Conservation (phyloP, 108 stramenopile genomes). For the Aurantiochytrium sp. region DNA sequence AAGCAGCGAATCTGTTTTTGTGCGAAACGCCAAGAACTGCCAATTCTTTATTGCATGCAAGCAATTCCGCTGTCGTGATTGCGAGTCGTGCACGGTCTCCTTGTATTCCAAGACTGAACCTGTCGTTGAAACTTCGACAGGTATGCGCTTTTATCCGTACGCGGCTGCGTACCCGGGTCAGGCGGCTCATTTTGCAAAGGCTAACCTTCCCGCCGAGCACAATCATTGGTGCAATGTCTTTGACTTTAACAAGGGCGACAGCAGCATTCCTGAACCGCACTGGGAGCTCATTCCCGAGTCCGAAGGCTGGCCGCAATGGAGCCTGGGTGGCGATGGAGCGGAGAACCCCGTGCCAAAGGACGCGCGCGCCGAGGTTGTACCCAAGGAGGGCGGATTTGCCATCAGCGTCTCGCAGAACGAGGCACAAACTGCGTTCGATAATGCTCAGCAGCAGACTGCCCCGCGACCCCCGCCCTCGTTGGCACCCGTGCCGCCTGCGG, state of each 20-base stretch:
- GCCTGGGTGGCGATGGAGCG: not conserved
- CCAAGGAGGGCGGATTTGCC: not conserved
- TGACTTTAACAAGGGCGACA: slow-evolving; percentile 64
- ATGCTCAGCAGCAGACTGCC: not conserved
- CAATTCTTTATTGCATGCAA: slow-evolving; percentile 63
- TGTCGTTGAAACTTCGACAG: slow-evolving; percentile 59
- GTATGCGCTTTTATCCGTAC: slow-evolving; percentile 41
- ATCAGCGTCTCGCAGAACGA: slow-evolving; percentile 8
- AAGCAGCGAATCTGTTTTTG: slow-evolving; percentile 61
- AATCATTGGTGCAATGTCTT: slow-evolving; percentile 66
- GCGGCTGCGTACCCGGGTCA: slow-evolving; percentile 23
- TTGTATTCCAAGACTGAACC: slow-evolving; percentile 69
- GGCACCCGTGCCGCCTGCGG: not conserved
- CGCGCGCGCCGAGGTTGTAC: not conserved
- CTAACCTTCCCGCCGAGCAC: slow-evolving; percentile 40
- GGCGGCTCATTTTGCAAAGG: slow-evolving; percentile 31
- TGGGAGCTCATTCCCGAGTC: slow-evolving; percentile 14
- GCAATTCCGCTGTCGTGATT: slow-evolving; percentile 64
- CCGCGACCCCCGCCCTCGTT: not conserved
- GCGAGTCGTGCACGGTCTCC: slow-evolving; percentile 56
- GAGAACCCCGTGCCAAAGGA: not conserved
- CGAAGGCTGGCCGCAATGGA: slow-evolving; percentile 14
- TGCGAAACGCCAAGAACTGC: slow-evolving; percentile 61
- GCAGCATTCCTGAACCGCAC: slow-evolving; percentile 20
- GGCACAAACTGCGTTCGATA: not conserved